Base-by-base conservation (phyloP, 176 grass and related monocot species). In the Olyra latifolia region DNA sequence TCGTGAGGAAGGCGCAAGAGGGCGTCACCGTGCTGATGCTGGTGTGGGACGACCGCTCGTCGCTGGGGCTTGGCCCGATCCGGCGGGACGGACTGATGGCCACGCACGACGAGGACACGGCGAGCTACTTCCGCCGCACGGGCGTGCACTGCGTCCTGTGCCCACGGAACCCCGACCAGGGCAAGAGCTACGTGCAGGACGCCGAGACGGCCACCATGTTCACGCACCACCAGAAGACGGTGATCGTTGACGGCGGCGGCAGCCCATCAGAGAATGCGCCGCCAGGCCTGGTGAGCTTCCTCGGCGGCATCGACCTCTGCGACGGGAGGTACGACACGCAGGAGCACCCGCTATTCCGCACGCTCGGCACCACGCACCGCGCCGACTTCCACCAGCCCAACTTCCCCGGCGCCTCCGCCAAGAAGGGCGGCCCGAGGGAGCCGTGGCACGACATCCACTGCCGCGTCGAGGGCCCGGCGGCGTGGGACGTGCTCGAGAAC, bases 171-270 rank as follows among this genome's bases (percentile, higher is more conserved):
- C 87, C 95, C 4, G 88, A 92, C 19, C 59, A 75, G 68, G 92
- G 81, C 30, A 77, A 83, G 40, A 98, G 95, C 85, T 94, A 92
- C 61, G 83, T 93, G 32, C 90, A 94, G 69, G 92, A 78, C 47
- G 28, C 83, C 5, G 72, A 94, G 66, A 85, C 87, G 28, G 80
- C 76, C 70, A 75, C 92, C 77, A 91, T 94, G 95, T 98, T 98
- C 86, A 94, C 95, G 32, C 95, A 98, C 80, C 95, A 98, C 56
- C 92, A 98, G 62, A 98, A 98, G 80, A 89, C 88, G 46, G 67
- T 98, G 28, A 58, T 98, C 49, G 86, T 85, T 3, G 95, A 98
- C 66, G 30, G 30, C 32, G 82, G 78, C 12, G 11, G 5, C 6
- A 0, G 23, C 19, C 39, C 5, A 0, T 38, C 0, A 8, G 0